phyloP scores from a whole-genome alignment of 495 filamentous ascomycete genomes.

The Talaromyces borbonicus region DNA sequence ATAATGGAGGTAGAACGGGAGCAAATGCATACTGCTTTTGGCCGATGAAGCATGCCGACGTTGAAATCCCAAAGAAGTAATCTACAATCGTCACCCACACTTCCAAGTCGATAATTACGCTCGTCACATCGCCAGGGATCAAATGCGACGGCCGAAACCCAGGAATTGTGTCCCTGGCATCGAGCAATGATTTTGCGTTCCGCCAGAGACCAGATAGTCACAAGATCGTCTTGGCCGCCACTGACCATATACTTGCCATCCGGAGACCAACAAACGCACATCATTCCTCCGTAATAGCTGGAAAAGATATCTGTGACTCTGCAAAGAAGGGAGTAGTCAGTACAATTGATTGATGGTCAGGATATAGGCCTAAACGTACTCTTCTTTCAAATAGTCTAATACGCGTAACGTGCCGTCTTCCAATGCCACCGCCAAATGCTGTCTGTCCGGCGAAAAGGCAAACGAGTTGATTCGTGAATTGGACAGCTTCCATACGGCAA shows the following conservation, averaged over 20 bases:
- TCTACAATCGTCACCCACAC: constrained; percentile 87
- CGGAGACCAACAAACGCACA: constrained; percentile 93
- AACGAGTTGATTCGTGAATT: constrained; percentile 83
- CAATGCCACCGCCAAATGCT: constrained; percentile 81
- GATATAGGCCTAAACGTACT: constrained; percentile 45
- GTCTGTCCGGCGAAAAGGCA: constrained; percentile 76
- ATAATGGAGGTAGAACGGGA: neutral
- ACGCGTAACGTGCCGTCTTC: constrained; percentile 86
- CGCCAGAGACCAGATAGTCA: constrained; percentile 84
- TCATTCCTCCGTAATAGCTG: constrained; percentile 86
- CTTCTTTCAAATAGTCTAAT: constrained; percentile 84
- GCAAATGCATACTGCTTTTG: constrained; percentile 56
- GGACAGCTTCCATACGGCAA: constrained; percentile 82
- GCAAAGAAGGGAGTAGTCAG: constrained; percentile 10
- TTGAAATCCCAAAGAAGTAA: constrained; percentile 95
- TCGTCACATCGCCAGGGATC: constrained; percentile 96
- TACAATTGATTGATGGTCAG: neutral
- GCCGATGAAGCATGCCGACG: constrained; percentile 88
- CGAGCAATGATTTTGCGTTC: constrained; percentile 80
- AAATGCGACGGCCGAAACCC: constrained; percentile 88
- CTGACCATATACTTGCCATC: constrained; percentile 94
- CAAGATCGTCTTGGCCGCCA: constrained; percentile 89
- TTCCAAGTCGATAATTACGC: constrained; percentile 87
- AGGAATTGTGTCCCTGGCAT: constrained; percentile 89
- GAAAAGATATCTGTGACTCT: constrained; percentile 78